phyloP scores from a whole-genome alignment of 345 rosid species.

The Boechera stricta region DNA sequence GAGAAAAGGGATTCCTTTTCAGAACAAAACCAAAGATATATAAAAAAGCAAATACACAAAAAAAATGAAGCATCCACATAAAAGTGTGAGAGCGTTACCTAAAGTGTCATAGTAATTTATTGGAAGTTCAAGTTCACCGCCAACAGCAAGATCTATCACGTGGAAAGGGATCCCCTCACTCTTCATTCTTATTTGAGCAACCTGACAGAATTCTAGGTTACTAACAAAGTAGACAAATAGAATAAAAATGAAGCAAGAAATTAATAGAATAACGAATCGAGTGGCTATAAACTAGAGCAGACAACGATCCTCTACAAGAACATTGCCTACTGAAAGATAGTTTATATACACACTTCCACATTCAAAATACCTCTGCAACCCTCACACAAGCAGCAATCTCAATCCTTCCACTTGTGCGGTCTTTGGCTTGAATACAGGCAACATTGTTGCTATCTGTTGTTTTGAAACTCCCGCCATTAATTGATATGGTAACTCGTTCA shows the following conservation, averaged over 20 bases:
- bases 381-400: slow-evolving; percentile 91
- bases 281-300: slow-evolving; percentile 6
- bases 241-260: slow-evolving; percentile 23
- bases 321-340: slow-evolving; percentile 10
- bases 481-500: slow-evolving; percentile 56
- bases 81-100: slow-evolving; percentile 51
- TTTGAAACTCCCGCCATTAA: slow-evolving; percentile 70
- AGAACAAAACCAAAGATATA: slow-evolving; percentile 35
- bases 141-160: slow-evolving; percentile 70
- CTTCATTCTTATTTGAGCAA: slow-evolving; percentile 79
- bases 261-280: not conserved
- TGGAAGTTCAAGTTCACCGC: slow-evolving; percentile 75
- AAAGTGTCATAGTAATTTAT: slow-evolving; percentile 68
- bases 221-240: slow-evolving; percentile 3
- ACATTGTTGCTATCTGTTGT: slow-evolving; percentile 68
- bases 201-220: slow-evolving; percentile 54
- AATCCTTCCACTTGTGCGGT: slow-evolving; percentile 72
- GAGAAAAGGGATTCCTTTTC: slow-evolving; percentile 72
- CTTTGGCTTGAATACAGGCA: slow-evolving; percentile 92
- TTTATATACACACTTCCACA: not conserved
- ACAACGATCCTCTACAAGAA: not conserved
- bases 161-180: slow-evolving; percentile 54
- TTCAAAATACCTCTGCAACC: slow-evolving; percentile 78
- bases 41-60: slow-evolving; percentile 1
- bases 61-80: slow-evolving; percentile 24